Base-by-base conservation (phyloP, 2,329 filamentous ascomycete species). In the Neofusicoccum sp. region DNA sequence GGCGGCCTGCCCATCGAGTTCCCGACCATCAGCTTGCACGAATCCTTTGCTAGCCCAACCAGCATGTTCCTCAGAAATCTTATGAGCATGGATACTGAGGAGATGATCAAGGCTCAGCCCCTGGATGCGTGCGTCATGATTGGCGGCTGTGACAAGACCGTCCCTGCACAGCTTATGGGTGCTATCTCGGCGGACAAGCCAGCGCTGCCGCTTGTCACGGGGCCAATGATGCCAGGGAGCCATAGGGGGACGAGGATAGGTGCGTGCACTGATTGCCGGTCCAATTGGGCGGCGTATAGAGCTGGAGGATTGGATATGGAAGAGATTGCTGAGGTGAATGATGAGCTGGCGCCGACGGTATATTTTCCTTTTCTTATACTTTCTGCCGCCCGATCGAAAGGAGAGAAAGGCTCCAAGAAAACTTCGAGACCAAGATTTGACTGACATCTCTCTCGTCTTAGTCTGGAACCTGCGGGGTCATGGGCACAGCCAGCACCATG, bases 71-170 rank as follows among this genome's bases (percentile, higher is more conserved):
- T 91, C 49, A 75, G 89, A 33, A 91, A 91, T 65, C 68, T 91
- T 61, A 91, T 91, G 88, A 87, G 85, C 65, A 89, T 91, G 86
- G 89, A 91, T 68, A 91, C 89, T 0, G 89, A 91, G 71, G 88
- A 91, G 76, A 91, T 91, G 88, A 86, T 90, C 58, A 78, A 78
- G 44, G 88, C 87, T 0, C 88, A 91, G 71, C 88, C 88, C 0
- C 79, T 88, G 14, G 88, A 91, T 73, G 84, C 86, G 0, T 84
- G 85, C 8, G 80, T 89, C 12, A 78, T 88, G 64, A 86, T 90
- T 65, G 88, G 88, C 49, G 86, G 88, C 0, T 91, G 88, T 65
- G 88, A 91, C 68, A 91, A 91, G 73, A 91, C 88, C 0, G 85
- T 86, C 0, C 88, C 88, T 0, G 89, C 88, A 1, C 88, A 91